phyloP scores from a whole-genome alignment of 495 filamentous ascomycete genomes.

The Thozetella sp. region DNA sequence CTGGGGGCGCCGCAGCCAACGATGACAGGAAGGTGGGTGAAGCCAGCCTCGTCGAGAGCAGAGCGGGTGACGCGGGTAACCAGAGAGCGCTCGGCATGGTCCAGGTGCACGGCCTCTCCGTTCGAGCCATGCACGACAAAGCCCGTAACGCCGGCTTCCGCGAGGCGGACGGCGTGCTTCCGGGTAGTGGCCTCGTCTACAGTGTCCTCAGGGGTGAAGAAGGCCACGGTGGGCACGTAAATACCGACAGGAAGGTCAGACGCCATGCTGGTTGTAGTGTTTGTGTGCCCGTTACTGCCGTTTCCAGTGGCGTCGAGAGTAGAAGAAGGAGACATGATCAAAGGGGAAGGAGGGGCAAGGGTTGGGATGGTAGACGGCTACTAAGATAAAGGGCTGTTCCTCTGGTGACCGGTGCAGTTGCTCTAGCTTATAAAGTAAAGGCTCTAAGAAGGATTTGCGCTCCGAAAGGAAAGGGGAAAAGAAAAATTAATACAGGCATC shows the following conservation, averaged over 20 bases:
- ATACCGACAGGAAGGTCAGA: slow-evolving; percentile 47
- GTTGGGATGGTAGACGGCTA: neutral
- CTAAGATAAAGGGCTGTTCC: neutral
- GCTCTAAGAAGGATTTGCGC: too few relatives aligned
- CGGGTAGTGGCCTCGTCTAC: slow-evolving; percentile 69
- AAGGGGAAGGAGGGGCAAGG: neutral
- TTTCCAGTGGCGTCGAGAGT: neutral
- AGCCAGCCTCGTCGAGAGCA: slow-evolving; percentile 67
- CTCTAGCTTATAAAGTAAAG: too few relatives aligned
- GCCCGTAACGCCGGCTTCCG: slow-evolving; percentile 69
- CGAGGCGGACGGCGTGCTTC: slow-evolving; percentile 72
- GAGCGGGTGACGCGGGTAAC: slow-evolving; percentile 75
- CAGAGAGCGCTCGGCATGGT: slow-evolving; percentile 66
- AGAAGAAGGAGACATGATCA: neutral
- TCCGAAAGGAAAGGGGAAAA: too few relatives aligned
- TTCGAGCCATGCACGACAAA: slow-evolving; percentile 85
- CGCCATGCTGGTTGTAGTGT: neutral
- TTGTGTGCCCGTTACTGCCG: neutral
- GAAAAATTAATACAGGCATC: too few relatives aligned
- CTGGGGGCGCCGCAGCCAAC: slow-evolving; percentile 85
- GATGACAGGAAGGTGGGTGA: slow-evolving; percentile 75
- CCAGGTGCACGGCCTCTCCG: slow-evolving; percentile 83
- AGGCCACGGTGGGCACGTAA: slow-evolving; percentile 72
- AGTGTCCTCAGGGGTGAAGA: slow-evolving; percentile 59
- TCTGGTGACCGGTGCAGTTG: too few relatives aligned